A percentile compares a stretch with the other conserved stretches of the same genome.
Evolutionary conservation across 2,329 filamentous ascomycete species (phyloP).

Genomic region (Claviceps capensis): DNA sequence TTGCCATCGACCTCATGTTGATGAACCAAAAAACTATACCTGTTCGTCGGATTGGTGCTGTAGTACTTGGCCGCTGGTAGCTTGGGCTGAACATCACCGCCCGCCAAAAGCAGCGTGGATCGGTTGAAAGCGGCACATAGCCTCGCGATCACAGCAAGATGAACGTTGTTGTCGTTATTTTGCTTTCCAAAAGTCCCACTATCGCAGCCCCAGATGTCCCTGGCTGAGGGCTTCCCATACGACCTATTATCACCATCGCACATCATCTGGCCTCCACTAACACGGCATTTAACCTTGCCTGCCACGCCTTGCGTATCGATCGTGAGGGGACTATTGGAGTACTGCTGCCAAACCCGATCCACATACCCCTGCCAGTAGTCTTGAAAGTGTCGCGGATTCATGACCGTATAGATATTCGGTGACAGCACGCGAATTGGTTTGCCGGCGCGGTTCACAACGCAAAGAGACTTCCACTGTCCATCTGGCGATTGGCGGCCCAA

Average conservation of each 20-base stretch:
- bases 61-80: conserved; percentile 29
- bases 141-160: conserved; percentile 30
- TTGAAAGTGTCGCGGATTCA: conserved; percentile 21
- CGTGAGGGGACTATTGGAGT: conserved; percentile 21
- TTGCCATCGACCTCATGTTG: conserved; percentile 41
- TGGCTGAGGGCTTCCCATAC: conserved; percentile 28
- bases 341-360: conserved; percentile 31
- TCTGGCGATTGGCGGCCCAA: conserved; percentile 26
- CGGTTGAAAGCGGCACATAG: conserved; percentile 38
- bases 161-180: conserved; percentile 23
- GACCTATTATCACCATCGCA: conserved; percentile 29
- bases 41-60: conserved; percentile 28
- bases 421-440: conserved; percentile 30
- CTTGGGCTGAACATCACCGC: conserved; percentile 32
- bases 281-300: conserved; percentile 27
- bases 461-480: conserved; percentile 31
- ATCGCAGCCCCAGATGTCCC: conserved; percentile 39
- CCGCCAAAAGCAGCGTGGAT: conserved; percentile 30
- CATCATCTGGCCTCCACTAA: conserved; percentile 19
- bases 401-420: conserved; percentile 26
- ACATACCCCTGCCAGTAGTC: conserved; percentile 32
- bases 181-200: conserved; percentile 30
- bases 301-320: conserved; percentile 29
- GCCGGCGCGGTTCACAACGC: conserved; percentile 22
- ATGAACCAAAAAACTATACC: conserved; percentile 50